Evolutionary conservation across 2,329 filamentous ascomycete species (phyloP), one percentile per base, ranked within the genome.

Genomic region (Trichoderma oligosporum): DNA sequence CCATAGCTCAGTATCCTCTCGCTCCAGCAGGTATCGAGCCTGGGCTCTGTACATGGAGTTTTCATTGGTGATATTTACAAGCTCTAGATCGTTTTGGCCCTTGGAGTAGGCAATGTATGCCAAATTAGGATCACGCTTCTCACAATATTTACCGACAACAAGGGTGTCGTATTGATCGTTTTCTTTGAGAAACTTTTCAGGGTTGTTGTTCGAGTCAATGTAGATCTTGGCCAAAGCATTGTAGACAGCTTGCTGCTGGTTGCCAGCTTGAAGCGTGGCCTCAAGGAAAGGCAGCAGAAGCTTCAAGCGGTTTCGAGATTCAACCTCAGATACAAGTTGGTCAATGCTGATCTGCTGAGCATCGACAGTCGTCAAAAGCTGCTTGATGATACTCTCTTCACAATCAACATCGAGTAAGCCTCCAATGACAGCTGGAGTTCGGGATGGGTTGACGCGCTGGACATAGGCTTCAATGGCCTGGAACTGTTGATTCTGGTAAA

Each of bases 41-140:
- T 99, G 94, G n/a, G 89, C 89, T 67, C 92, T 88, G 82, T 96
- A 99, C 94, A 99, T 99, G n/a, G 90, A 87, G 76, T 99, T 99
- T 76, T 99, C 95, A 67, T 97, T 99, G 68, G 94, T 97, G 69
- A 99, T 93, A 73, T 89, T 94, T 74, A 99, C 93, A 57, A 99
- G 83, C 76, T 99, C 95, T 29, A 99, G 77, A 68, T 99, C 94
- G 64, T 99, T 99, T 74, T 97, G 90, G 18, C 94, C 94, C 80
- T 99, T 99, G 66, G 86, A 83, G 73, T 97, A 99, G 61, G 91
- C 89, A 70, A 97, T 96, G 74, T 89, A 96, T 3, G 91, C 93
- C 55, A 99, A 79, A 71, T 96, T 96, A 61, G 94, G 94, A 67
- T 99, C 94, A 31, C 94, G 88, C 83, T 97, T 97, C 79, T 97